phyloP scores from a whole-genome alignment of 805 yeast genomes.

The Starmera dryadoides region DNA sequence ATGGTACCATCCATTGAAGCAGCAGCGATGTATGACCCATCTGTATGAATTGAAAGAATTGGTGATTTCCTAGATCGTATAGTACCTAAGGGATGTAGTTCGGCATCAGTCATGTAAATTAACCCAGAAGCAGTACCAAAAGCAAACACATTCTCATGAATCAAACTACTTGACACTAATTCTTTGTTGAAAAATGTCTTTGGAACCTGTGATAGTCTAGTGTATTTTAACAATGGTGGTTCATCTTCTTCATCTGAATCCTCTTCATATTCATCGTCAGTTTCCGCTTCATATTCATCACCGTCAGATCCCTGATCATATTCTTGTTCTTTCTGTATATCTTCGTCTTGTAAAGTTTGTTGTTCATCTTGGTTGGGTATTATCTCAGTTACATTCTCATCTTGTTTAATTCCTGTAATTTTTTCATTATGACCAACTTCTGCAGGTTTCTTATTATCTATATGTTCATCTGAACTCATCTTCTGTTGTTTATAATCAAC shows the following conservation, averaged over 20 bases:
- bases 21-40: slow-evolving; percentile 71
- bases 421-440: no score
- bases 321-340: not conserved
- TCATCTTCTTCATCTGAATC: slow-evolving; percentile 42
- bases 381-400: not conserved
- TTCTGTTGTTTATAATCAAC: no score
- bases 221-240: slow-evolving; percentile 71
- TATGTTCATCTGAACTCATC: no score
- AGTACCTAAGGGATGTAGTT: slow-evolving; percentile 57
- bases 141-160: slow-evolving; percentile 53
- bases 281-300: slow-evolving; percentile 9
- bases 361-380: not conserved
- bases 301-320: not conserved
- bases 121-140: slow-evolving; percentile 91
- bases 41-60: slow-evolving; percentile 62
- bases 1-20: slow-evolving; percentile 95
- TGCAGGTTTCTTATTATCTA: no score
- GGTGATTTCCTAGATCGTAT: slow-evolving; percentile 84
- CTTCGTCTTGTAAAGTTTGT: not conserved
- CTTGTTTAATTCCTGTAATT: no score
- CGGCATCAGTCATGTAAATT: slow-evolving; percentile 57
- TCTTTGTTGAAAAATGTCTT: slow-evolving; percentile 64
- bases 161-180: slow-evolving; percentile 64
- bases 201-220: slow-evolving; percentile 64
- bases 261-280: slow-evolving; percentile 21